Percentiles rank a stretch among this genome's conserved stretches.
Evolutionary conservation across 495 filamentous ascomycete species (phyloP).

Genomic region (Viridothelium virens): DNA sequence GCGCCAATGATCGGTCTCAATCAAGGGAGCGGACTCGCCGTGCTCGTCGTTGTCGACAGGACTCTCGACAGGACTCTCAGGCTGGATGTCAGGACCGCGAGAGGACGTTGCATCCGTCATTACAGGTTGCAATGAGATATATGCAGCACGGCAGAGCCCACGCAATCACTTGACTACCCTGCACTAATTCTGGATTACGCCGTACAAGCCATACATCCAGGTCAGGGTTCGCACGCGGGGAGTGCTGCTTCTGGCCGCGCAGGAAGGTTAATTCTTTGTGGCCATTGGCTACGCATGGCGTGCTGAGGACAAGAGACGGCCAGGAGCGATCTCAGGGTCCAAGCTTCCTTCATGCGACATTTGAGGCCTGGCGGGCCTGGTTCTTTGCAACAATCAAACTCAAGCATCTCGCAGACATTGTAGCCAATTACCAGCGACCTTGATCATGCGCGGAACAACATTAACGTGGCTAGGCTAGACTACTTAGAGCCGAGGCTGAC

Average conservation of each 20-base stretch:
- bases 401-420: too few relatives aligned
- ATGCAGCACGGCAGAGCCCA: neutral
- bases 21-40: neutral
- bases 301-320: neutral
- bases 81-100: neutral
- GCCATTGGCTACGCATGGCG: constrained; percentile 2
- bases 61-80: neutral
- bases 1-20: neutral
- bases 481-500: too few relatives aligned
- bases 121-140: neutral
- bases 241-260: neutral
- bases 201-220: too few relatives aligned
- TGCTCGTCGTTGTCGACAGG: neutral
- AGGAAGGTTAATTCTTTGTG: neutral
- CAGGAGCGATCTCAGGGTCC: neutral
- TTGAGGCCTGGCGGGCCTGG: too few relatives aligned
- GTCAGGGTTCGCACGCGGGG: neutral
- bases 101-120: neutral
- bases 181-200: too few relatives aligned
- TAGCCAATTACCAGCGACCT: too few relatives aligned
- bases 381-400: too few relatives aligned
- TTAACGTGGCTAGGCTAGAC: too few relatives aligned
- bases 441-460: too few relatives aligned
- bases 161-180: neutral
- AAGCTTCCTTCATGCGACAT: neutral